These are phyloP conservation scores for Cylindrotheca closterium DNA, from an alignment of 108 stramenopile species.

Conservation along the genomic window DNA sequence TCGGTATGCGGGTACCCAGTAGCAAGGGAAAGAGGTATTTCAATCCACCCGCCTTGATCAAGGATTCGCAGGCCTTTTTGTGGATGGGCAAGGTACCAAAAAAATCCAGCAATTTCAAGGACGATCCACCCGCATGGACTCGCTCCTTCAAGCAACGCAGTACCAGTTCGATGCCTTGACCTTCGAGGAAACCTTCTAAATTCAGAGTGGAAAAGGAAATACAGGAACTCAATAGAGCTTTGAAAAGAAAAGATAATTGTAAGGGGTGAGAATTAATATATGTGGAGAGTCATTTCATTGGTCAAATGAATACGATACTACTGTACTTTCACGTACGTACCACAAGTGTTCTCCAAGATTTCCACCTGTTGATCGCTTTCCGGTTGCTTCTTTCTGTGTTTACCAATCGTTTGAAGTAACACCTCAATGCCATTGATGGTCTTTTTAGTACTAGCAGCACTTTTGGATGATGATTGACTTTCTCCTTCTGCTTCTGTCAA, in stretches of 20 bases:
- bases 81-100: slow-evolving; percentile 23
- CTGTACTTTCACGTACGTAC: no score
- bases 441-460: slow-evolving; percentile 33
- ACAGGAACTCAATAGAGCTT: slow-evolving; percentile 35
- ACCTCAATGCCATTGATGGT: slow-evolving; percentile 67
- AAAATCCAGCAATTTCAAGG: slow-evolving; percentile 64
- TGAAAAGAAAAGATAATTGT: background rate
- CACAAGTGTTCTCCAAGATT: slow-evolving; percentile 67
- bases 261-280: no score
- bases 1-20: slow-evolving; percentile 58
- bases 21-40: slow-evolving; percentile 71
- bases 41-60: slow-evolving; percentile 63
- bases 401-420: slow-evolving; percentile 55
- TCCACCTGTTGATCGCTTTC: slow-evolving; percentile 62
- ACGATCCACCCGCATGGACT: slow-evolving; percentile 67
- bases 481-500: slow-evolving; percentile 12
- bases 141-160: slow-evolving; percentile 70
- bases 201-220: slow-evolving; percentile 52
- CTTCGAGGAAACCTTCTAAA: slow-evolving; percentile 58
- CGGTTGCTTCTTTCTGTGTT: slow-evolving; percentile 66
- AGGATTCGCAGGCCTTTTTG: slow-evolving; percentile 55
- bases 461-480: slow-evolving; percentile 18
- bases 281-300: no score
- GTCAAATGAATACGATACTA: no score
- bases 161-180: slow-evolving; percentile 74